Evolutionary conservation across 495 filamentous ascomycete species (phyloP), one percentile per base, ranked within the genome.

Genomic region (Pseudevernia furfuracea): DNA sequence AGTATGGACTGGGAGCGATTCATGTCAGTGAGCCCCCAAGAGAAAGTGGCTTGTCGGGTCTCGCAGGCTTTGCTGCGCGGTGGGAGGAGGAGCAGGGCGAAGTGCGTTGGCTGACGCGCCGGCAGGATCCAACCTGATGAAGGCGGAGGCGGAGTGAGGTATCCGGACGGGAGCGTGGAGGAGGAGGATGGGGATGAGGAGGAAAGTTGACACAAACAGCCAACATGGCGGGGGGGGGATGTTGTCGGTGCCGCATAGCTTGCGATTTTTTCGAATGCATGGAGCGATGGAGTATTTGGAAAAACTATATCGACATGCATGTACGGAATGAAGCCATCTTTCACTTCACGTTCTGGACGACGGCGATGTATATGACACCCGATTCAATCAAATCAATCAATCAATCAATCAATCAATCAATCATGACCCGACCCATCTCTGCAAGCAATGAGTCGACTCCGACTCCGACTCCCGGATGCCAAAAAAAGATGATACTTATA

Each of bases 1-100:
- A 65, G 61, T 41, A 62, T 65, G 66, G 57, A 65, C 28, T 68
- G 66, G 66, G 65, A 63, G 39, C 39, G 38, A 19, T 39, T 21
- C n/a, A 55, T 46, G 65, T 49, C 46, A 59, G 56, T 41, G 15
- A 19, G 32, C 36, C 12, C 48, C 38, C 53, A 23, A n/a, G 23
- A 56, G 23, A 41, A 34, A 7, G 52, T 37, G 4, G 49, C 49
- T 8, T 63, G 61, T 25, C n/a, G 10, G 28, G 25, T 56, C 0
- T 57, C 61, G 52, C 61, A 63, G 36, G 61, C 61, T 19, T 15
- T 55, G 28, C 21, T 58, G 38, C 61, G 61, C 19, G 61, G 38
- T 25, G 49, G 61, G 23, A 4, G 21, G 19, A n/a, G 28, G 23
- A 4, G 38, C 3, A 34, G 19, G 28, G 0, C 3, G 7, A 28